A percentile compares a stretch with the other conserved stretches of the same genome.
Evolutionary conservation across 139 green algal species (phyloP).

Genomic region (Coelastrella sp.): DNA sequence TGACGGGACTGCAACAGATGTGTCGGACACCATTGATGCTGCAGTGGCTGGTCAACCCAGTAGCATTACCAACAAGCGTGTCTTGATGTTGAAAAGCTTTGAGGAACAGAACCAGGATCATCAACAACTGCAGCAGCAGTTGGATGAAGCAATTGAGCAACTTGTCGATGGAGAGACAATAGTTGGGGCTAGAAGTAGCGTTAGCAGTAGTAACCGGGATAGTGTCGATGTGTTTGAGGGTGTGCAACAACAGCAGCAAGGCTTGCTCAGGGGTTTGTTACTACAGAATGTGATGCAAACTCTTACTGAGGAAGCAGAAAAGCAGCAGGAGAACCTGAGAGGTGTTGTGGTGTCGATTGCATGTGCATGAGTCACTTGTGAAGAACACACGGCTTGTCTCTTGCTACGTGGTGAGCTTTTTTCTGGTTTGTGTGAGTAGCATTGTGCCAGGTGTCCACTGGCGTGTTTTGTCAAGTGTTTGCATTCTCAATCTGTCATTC

Average conservation of each 20-base stretch:
- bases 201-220: no score
- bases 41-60: background rate
- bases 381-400: no score
- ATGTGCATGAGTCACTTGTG: no score
- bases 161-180: no score
- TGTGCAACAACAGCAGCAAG: constrained; percentile 14
- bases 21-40: background rate
- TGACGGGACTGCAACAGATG: background rate
- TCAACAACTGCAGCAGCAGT: background rate
- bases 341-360: background rate
- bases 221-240: no score
- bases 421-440: no score
- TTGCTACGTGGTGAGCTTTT: no score
- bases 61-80: background rate
- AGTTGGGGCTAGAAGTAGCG: no score
- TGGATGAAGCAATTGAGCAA: background rate
- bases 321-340: background rate
- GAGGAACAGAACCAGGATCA: background rate
- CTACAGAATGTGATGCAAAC: background rate
- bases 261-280: background rate
- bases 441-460: no score
- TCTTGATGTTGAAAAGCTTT: background rate
- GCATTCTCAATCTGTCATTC: no score
- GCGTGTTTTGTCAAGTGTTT: no score
- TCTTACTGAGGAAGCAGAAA: background rate